Evolutionary conservation across 257 asterid genomes (phyloP), one percentile per base, ranked within the genome.

Genomic region (Solanum peruvianum): DNA sequence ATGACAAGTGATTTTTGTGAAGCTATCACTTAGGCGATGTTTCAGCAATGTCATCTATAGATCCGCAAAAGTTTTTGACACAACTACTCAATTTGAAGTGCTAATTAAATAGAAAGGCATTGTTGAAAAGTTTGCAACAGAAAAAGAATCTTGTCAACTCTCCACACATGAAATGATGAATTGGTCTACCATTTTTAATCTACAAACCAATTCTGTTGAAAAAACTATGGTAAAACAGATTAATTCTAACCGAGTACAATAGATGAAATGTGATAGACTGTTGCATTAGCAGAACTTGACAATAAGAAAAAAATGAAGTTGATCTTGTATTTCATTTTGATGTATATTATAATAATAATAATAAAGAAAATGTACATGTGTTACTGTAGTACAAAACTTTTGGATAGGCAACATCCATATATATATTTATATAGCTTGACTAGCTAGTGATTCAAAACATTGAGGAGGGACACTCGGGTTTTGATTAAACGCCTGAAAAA

Each of bases 381-480:
- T 62, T 70, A 76, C 56, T n/a, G 60, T n/a, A 42, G n/a, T 60
- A 60, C 86, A 83, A 21, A 83, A 33, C 23, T 58, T 8, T 37
- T 23, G 47, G 52, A 35, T 56, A 21, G 71, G 56, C 49, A 31
- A 11, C 42, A 29, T 82, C 35, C 31, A 23, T 62, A 10, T 35
- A 35, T 35, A 35, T 4, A 35, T 35, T 5, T 4, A 35, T 35
- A 4, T 35, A 35, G 37, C 70, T 62, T 62, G 70, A 62, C 70
- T n/a, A 66, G 3, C 89, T 88, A 90, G 77, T 86, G 86, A 62
- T 73, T 92, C 80, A 91, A 73, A 71, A 86, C 89, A 77, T 89
- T 93, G 87, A 90, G 94, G 47, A 91, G 89, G 39, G 86, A 91
- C 25, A 90, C 94, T 88, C 92, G 85, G 35, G 91, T 86, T 87